These are phyloP conservation scores for Euryodendron excelsum DNA, from an alignment of 148 eudicot genomes.

Conservation along the genomic window DNA sequence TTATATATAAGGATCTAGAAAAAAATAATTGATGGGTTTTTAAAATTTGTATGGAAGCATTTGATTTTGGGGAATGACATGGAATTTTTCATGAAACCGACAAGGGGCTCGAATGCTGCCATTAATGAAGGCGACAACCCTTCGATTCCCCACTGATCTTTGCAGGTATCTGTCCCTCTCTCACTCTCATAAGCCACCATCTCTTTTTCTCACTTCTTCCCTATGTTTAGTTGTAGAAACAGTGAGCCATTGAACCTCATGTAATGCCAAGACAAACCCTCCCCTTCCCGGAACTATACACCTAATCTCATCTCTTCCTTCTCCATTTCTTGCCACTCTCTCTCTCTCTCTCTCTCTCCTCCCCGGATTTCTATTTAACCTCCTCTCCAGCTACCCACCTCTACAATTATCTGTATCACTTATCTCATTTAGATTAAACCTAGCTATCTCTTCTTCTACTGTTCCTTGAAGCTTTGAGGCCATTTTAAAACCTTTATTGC, in stretches of 20 bases:
- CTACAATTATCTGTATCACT: slow-evolving; percentile 1
- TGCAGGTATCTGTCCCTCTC: slow-evolving; percentile 32
- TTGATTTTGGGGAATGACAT: background rate
- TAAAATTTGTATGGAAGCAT: background rate
- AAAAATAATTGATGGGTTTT: too few species aligned
- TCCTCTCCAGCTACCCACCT: slow-evolving; percentile 4
- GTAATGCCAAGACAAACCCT: background rate
- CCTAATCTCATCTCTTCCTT: background rate
- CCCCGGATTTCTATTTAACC: background rate
- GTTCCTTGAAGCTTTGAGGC: too few species aligned
- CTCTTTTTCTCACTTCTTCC: background rate
- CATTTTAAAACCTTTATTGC: background rate
- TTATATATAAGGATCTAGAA: too few species aligned
- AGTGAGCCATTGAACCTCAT: background rate
- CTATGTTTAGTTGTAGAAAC: background rate
- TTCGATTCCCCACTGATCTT: slow-evolving; percentile 40
- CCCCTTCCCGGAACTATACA: background rate
- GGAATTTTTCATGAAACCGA: background rate
- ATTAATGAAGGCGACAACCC: slow-evolving; percentile 45
- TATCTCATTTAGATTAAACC: too few species aligned
- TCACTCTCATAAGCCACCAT: background rate
- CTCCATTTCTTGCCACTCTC: background rate
- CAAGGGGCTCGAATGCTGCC: slow-evolving; percentile 38
- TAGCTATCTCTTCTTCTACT: too few species aligned
- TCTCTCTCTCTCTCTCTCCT: background rate